Percentiles rank a stretch among this genome's conserved stretches.
These are phyloP conservation scores for Penicillium coprophilum DNA, from an alignment of 495 filamentous ascomycete genomes.

Conservation along the genomic window DNA sequence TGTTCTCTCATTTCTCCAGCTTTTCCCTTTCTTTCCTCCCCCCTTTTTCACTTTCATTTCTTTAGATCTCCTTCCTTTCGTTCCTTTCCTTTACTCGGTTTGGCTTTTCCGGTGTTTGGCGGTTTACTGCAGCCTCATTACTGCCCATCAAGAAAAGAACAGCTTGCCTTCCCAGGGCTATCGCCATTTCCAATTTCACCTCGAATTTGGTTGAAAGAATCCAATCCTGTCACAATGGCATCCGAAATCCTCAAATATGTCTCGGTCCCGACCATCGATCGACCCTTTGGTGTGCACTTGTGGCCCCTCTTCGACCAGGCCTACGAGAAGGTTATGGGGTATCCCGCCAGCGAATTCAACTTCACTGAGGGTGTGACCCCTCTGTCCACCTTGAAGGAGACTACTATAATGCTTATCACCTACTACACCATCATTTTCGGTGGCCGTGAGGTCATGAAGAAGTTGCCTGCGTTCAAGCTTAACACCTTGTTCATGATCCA, in stretches of 20 bases:
- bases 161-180: conserved; percentile 5
- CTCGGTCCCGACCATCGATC: conserved; percentile 77
- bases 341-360: conserved; percentile 58
- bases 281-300: conserved; percentile 85
- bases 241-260: conserved; percentile 63
- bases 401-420: conserved; percentile 53
- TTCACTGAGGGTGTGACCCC: conserved; percentile 60
- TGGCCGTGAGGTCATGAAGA: conserved; percentile 66
- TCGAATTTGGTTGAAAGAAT: conserved; percentile 1
- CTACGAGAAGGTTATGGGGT: conserved; percentile 70
- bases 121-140: not conserved
- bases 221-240: conserved; percentile 29
- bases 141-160: conserved; percentile 8
- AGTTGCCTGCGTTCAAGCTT: conserved; percentile 55
- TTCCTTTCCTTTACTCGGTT: conserved; percentile 11
- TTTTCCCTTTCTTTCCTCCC: conserved; percentile 26
- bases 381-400: conserved; percentile 59
- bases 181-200: not conserved
- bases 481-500: conserved; percentile 69
- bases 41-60: conserved; percentile 29
- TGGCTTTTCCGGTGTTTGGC: conserved; percentile 7
- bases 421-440: conserved; percentile 69
- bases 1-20: conserved; percentile 24
- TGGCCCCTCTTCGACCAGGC: conserved; percentile 93
- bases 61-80: conserved; percentile 14